Evolutionary conservation across 108 stramenopile species (phyloP).

Genomic region (Cyclotella kingstonii): DNA sequence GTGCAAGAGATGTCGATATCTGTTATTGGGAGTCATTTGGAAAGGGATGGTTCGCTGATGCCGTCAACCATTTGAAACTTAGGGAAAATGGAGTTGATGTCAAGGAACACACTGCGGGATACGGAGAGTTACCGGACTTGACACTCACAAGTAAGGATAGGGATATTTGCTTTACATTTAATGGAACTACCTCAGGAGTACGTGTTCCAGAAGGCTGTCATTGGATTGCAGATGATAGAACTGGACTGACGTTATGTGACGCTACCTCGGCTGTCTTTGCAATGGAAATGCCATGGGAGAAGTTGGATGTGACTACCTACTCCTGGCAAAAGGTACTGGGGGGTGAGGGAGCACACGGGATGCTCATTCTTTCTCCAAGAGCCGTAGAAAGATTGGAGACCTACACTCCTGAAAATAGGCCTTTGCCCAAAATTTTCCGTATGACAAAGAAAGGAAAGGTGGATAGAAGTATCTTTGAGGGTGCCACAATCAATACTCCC

Average conservation of each 20-base stretch:
- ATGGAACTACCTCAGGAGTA: conserved; percentile 99
- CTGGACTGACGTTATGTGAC: conserved; percentile 96
- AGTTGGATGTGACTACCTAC: conserved; percentile 98
- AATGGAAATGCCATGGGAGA: conserved; percentile 98
- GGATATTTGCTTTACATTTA: conserved; percentile 98
- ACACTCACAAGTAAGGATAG: conserved; percentile 82
- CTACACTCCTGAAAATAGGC: conserved; percentile 92
- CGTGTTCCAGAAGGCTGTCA: conserved; percentile 94
- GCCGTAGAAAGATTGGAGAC: conserved; percentile 98
- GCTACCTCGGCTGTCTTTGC: conserved; percentile 99
- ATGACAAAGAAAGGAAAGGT: conserved; percentile 98
- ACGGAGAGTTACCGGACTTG: conserved; percentile 95
- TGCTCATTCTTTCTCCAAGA: conserved; percentile 93
- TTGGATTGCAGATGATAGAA: conserved; percentile 90
- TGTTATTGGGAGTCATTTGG: conserved; percentile 99
- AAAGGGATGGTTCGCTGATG: conserved; percentile 96
- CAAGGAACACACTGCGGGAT: conserved; percentile 91
- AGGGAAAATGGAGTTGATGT: conserved; percentile 79
- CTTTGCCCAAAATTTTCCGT: conserved; percentile 99
- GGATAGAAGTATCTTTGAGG: conserved; percentile 92
- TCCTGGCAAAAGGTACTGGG: conserved; percentile 99
- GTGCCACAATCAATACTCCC: conserved; percentile 99
- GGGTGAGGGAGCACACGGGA: conserved; percentile 98
- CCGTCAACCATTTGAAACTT: conserved; percentile 89
- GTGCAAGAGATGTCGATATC: conserved; percentile 90